Evolutionary conservation across 129 eudicot genomes (phyloP).

Genomic region (Mikania micrantha): DNA sequence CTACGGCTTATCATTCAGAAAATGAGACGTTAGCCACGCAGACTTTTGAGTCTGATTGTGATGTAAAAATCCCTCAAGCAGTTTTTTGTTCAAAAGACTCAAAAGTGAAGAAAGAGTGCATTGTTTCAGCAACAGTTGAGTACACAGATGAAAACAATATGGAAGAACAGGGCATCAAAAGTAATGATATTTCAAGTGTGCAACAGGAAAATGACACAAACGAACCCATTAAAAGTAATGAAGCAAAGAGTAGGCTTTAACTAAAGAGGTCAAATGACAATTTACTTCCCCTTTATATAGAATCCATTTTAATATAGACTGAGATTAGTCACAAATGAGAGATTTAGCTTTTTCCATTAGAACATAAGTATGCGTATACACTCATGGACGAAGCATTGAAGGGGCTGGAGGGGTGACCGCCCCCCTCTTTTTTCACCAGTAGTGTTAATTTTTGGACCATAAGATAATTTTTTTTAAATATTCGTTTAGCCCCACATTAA

Average conservation of each 20-base stretch:
- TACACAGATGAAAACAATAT: slow-evolving; percentile 3
- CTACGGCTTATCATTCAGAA: slow-evolving; percentile 19
- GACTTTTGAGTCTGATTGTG: slow-evolving; percentile 20
- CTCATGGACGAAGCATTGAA: no score
- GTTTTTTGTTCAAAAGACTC: slow-evolving; percentile 10
- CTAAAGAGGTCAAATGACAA: slow-evolving; percentile 7
- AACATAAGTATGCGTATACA: not conserved
- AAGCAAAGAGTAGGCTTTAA: not conserved
- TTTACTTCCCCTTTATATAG: not conserved
- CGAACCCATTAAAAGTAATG: not conserved
- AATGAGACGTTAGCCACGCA: slow-evolving; percentile 3
- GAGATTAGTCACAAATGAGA: not conserved
- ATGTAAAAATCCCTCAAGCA: slow-evolving; percentile 15
- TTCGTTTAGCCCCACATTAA: no score
- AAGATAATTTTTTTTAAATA: no score
- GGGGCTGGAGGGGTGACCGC: no score
- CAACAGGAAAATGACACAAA: not conserved
- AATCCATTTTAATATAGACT: not conserved
- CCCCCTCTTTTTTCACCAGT: no score
- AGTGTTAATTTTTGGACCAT: no score
- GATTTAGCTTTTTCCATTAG: not conserved
- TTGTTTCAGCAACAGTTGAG: slow-evolving; percentile 1
- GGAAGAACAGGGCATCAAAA: not conserved
- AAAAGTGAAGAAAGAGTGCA: slow-evolving; percentile 10
- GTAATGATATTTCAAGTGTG: slow-evolving; percentile 7